phyloP scores from a whole-genome alignment of 192 early-diverging fungal genomes.

The Dissophora ornata region DNA sequence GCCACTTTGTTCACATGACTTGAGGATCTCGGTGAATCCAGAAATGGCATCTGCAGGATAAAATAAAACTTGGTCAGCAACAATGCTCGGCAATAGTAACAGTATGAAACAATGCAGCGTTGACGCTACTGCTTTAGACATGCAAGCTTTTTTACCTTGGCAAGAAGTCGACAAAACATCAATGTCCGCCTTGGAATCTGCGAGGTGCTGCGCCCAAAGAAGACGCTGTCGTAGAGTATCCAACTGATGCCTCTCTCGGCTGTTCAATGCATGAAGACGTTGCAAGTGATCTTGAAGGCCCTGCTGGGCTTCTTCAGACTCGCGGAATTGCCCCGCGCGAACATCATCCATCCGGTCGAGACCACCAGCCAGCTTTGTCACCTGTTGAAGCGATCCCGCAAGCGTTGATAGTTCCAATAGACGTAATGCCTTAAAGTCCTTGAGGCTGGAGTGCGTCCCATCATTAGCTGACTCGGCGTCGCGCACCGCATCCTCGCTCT shows the following conservation, averaged over 20 bases:
- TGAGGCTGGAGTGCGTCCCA: slow-evolving; percentile 13
- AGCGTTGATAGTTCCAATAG: slow-evolving; percentile 13
- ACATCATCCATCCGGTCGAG: slow-evolving; percentile 13
- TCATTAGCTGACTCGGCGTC: slow-evolving; percentile 19
- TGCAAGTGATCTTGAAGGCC: slow-evolving; percentile 10
- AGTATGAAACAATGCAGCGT: too few relatives aligned
- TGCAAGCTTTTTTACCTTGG: slow-evolving; percentile 35
- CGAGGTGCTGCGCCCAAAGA: slow-evolving; percentile 19
- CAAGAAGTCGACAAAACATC: slow-evolving; percentile 14
- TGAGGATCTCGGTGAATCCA: slow-evolving; percentile 18
- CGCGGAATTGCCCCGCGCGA: slow-evolving; percentile 11
- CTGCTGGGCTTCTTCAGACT: slow-evolving; percentile 8
- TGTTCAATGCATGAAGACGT: slow-evolving; percentile 16
- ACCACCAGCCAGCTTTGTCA: slow-evolving; percentile 17
- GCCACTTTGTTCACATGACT: slow-evolving; percentile 8
- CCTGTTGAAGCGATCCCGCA: slow-evolving; percentile 6
- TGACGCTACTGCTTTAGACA: too few relatives aligned
- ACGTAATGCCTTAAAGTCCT: slow-evolving; percentile 24
- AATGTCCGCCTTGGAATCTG: slow-evolving; percentile 18
- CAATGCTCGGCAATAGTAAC: too few relatives aligned
- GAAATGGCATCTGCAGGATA: slow-evolving; percentile 16
- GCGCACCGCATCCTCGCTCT: slow-evolving; percentile 5
- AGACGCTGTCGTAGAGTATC: slow-evolving; percentile 30
- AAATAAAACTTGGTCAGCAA: background rate
- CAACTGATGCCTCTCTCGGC: slow-evolving; percentile 21